These are phyloP conservation scores for Oryza meridionalis DNA, from an alignment of 176 grass and related monocot genomes.

Conservation along the genomic window DNA sequence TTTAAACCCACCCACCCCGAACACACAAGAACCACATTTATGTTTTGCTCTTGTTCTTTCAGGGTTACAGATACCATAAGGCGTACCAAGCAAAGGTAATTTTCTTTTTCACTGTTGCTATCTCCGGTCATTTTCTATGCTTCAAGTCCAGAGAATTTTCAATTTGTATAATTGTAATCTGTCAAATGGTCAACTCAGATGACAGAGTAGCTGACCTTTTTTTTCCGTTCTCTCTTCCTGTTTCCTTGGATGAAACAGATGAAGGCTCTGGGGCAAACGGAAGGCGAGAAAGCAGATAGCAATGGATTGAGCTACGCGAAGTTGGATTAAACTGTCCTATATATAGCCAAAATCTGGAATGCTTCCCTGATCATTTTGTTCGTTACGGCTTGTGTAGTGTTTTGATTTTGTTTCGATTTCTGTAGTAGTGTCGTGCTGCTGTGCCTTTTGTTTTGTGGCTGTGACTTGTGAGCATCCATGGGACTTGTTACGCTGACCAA, in stretches of 20 bases:
- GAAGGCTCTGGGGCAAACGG: constrained; percentile 48
- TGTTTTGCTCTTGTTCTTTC: constrained; percentile 39
- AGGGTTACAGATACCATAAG: constrained; percentile 93
- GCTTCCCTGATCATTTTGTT: constrained; percentile 14
- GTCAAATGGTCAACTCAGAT: constrained; percentile 22
- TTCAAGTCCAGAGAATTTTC: neutral
- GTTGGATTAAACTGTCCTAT: constrained; percentile 40
- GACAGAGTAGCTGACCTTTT: constrained; percentile 23
- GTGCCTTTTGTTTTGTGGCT: constrained; percentile 16
- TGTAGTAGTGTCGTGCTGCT: neutral
- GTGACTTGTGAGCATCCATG: constrained; percentile 30
- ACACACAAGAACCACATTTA: constrained; percentile 9
- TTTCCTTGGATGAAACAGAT: constrained; percentile 42
- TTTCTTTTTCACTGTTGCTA: neutral
- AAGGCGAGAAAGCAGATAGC: constrained; percentile 37
- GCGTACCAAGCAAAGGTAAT: constrained; percentile 76
- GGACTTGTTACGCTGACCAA: constrained; percentile 33
- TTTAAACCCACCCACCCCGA: neutral
- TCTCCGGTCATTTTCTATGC: neutral
- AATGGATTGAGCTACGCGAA: constrained; percentile 28
- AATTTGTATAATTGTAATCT: neutral
- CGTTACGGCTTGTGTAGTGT: constrained; percentile 35
- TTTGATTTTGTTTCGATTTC: constrained; percentile 36
- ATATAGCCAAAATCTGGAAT: neutral
- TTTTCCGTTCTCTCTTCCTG: neutral